Conservation (phyloP, 2,329 filamentous ascomycete genomes). For the Pseudogymnoascus pannorum region DNA sequence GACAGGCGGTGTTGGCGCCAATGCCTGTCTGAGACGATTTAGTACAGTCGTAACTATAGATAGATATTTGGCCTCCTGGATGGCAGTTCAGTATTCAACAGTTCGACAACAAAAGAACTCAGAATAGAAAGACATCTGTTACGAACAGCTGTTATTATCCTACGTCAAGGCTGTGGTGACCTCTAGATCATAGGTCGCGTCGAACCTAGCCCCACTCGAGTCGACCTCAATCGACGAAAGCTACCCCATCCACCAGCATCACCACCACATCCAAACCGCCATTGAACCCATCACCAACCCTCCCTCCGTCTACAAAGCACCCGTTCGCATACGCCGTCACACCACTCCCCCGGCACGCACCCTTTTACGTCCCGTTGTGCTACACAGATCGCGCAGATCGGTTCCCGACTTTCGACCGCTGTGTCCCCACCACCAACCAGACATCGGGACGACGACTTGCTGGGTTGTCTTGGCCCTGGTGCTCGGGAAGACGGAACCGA, state of each 20-base stretch:
- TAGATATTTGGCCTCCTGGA: not conserved
- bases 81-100: not conserved
- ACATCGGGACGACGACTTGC: not conserved
- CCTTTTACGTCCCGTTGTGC: not conserved
- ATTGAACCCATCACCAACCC: not conserved
- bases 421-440: not conserved
- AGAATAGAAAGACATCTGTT: not conserved
- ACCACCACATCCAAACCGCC: not conserved
- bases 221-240: not conserved
- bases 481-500: not conserved
- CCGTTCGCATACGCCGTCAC: not conserved
- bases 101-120: not conserved
- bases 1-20: not conserved
- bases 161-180: not conserved
- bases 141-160: not conserved
- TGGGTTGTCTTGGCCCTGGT: not conserved
- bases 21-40: not conserved
- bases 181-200: not conserved
- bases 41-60: not conserved
- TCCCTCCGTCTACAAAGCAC: not conserved
- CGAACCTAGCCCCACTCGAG: not conserved
- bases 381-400: constrained; percentile 1
- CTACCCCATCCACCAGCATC: not conserved
- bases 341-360: not conserved
- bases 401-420: not conserved